Evolutionary conservation across 371 early-diverging fungal genomes (phyloP).

Genomic region (Mucor plumbeus): DNA sequence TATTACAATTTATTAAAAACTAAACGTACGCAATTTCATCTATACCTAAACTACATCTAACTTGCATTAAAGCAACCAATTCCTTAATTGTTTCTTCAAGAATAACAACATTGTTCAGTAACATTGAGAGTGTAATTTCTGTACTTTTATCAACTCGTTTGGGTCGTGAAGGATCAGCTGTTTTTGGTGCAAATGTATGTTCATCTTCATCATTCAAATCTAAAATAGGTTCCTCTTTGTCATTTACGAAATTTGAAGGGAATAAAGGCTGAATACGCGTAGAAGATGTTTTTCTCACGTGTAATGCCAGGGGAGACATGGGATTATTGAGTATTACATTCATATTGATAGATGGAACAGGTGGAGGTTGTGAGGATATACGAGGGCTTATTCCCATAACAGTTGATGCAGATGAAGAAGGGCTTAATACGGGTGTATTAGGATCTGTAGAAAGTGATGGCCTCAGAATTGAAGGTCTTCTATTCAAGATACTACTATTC

Average conservation of each 20-base stretch:
- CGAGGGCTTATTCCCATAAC: constrained; percentile 4
- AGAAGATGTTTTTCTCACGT: constrained; percentile 46
- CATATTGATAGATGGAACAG: constrained; percentile 20
- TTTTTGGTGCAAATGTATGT: constrained; percentile 51
- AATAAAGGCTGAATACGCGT: constrained; percentile 66
- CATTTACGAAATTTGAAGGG: constrained; percentile 62
- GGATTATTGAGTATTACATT: constrained; percentile 30
- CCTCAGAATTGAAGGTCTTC: constrained; percentile 26
- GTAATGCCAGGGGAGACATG: constrained; percentile 46
- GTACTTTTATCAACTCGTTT: constrained; percentile 21
- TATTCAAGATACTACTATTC: constrained; percentile 2
- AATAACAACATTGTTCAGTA: constrained; percentile 88
- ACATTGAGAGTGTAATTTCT: constrained; percentile 62
- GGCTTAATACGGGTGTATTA: constrained; percentile 15
- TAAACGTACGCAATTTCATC: constrained; percentile 47
- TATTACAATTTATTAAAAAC: neutral
- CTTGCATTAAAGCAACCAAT: constrained; percentile 83
- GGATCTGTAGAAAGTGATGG: constrained; percentile 7
- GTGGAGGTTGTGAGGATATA: constrained; percentile 11
- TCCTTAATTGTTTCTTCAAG: constrained; percentile 93
- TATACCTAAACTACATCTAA: constrained; percentile 76
- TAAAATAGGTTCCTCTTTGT: constrained; percentile 48
- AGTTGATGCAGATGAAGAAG: constrained; percentile 25
- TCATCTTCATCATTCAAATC: constrained; percentile 55
- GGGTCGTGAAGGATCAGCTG: constrained; percentile 34